Evolutionary conservation across 768 basidiomycete genomes (phyloP), one percentile per base, ranked within the genome.

Genomic region (Tulasnella sp.): DNA sequence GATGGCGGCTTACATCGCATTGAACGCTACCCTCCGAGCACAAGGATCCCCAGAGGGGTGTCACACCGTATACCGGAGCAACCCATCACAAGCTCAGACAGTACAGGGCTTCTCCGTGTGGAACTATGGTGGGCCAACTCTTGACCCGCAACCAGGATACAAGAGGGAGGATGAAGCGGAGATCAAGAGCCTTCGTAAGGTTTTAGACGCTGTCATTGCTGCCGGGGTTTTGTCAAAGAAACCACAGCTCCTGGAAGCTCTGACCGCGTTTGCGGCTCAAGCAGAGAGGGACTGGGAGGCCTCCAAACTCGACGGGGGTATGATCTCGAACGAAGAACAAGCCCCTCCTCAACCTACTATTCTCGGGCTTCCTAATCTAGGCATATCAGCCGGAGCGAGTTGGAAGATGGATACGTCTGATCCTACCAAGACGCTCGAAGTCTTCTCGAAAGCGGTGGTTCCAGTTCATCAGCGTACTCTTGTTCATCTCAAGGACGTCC

Each of bases 1-100:
- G 30, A 63, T 64, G 24, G 67, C 67, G 11, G 25, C 19, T 27
- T 30, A 49, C 24, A n/a, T 27, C 29, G 11, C 21, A 27, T 27
- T 59, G 8, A 50, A 4, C 1, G 4, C 4, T 12, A 38, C 34
- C 4, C 29, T 59, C 15, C 7, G 29, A 3, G 27, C 21, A n/a
- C 11, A 43, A 15, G 43, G 4, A 21, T 15, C 12, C 34, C 21
- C 43, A 38, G 34, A 38, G n/a, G n/a, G n/a, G n/a, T n/a, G n/a
- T n/a, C 34, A 15, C 15, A 38, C 34, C 34, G 34, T 38, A 5
- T 7, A 38, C 15, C 34, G 34, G 34, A 38, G 15, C 34, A 38
- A 38, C 34, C 34, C 34, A n/a, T 12, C 42, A 19, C 12, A 43
- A 7, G 19, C 46, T 29, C n/a, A 7, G 7, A 7, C 46, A n/a